Evolutionary conservation across 164 flowering plant species (phyloP).

Genomic region (Santalum album): DNA sequence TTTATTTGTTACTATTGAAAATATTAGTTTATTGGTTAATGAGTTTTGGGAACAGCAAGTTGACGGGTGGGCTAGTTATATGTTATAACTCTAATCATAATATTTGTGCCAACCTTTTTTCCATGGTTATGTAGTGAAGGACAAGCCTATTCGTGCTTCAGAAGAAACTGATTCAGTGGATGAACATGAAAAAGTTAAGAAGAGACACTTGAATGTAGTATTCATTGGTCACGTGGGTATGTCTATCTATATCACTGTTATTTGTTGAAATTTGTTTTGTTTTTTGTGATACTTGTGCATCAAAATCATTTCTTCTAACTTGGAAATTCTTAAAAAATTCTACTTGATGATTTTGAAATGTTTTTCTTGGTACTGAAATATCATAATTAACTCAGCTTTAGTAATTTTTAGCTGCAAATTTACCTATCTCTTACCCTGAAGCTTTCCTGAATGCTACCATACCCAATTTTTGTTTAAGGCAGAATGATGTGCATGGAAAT

Average conservation of each 20-base stretch:
- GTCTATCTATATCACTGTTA: conserved; percentile 13
- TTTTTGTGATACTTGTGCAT: no score
- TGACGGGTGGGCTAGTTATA: background rate
- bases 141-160: conserved; percentile 27
- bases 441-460: no score
- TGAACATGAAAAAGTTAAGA: conserved; percentile 37
- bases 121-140: conserved; percentile 21
- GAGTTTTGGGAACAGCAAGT: background rate
- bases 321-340: no score
- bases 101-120: background rate
- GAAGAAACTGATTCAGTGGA: conserved; percentile 29
- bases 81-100: background rate
- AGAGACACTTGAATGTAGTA: conserved; percentile 87
- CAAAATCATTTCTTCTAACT: no score
- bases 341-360: no score
- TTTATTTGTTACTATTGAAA: background rate
- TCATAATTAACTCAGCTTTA: no score
- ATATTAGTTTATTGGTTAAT: background rate
- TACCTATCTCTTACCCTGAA: no score
- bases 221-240: conserved; percentile 96
- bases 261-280: no score
- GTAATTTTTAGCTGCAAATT: no score
- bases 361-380: no score
- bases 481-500: no score
- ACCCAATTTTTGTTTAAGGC: no score